These are phyloP conservation scores for Cladosporium sp. DNA, from an alignment of 2,329 filamentous ascomycete species.

Conservation along the genomic window DNA sequence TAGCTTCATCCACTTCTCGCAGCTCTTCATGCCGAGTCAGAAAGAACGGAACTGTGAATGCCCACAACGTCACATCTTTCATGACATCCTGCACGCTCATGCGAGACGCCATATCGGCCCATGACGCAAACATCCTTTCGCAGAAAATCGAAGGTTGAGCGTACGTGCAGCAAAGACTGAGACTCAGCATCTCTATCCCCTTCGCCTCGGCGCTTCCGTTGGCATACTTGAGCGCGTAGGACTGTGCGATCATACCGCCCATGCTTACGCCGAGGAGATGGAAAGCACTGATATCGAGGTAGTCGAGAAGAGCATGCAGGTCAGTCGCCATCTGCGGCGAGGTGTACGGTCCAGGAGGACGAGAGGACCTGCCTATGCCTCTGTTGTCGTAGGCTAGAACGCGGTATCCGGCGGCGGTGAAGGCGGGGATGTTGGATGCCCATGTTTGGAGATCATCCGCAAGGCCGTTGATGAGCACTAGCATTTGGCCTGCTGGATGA, in stretches of 20 bases:
- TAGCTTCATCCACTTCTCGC: slow-evolving; percentile 17
- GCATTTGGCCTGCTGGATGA: not conserved
- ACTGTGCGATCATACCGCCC: slow-evolving; percentile 23
- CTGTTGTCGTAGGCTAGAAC: slow-evolving; percentile 22
- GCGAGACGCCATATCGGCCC: slow-evolving; percentile 18
- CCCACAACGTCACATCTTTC: slow-evolving; percentile 23
- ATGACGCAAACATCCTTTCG: slow-evolving; percentile 19
- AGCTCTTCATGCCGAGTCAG: slow-evolving; percentile 13
- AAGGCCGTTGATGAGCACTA: slow-evolving; percentile 23
- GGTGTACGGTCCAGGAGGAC: slow-evolving; percentile 19
- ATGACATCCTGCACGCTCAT: slow-evolving; percentile 22
- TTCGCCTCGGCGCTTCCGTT: slow-evolving; percentile 9
- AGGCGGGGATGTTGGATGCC: slow-evolving; percentile 16
- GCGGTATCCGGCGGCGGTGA: slow-evolving; percentile 15
- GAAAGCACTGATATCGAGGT: slow-evolving; percentile 13
- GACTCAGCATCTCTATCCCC: slow-evolving; percentile 12
- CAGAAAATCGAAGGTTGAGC: slow-evolving; percentile 19
- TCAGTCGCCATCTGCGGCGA: slow-evolving; percentile 17
- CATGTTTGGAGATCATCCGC: slow-evolving; percentile 20
- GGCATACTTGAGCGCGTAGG: slow-evolving; percentile 18
- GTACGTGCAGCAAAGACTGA: slow-evolving; percentile 21
- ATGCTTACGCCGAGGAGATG: slow-evolving; percentile 23
- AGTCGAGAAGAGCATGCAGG: slow-evolving; percentile 15
- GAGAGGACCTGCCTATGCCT: slow-evolving; percentile 18
- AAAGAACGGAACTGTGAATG: slow-evolving; percentile 23